phyloP scores from a whole-genome alignment of 257 asterid species.

The Ajuga chamaepitys region DNA sequence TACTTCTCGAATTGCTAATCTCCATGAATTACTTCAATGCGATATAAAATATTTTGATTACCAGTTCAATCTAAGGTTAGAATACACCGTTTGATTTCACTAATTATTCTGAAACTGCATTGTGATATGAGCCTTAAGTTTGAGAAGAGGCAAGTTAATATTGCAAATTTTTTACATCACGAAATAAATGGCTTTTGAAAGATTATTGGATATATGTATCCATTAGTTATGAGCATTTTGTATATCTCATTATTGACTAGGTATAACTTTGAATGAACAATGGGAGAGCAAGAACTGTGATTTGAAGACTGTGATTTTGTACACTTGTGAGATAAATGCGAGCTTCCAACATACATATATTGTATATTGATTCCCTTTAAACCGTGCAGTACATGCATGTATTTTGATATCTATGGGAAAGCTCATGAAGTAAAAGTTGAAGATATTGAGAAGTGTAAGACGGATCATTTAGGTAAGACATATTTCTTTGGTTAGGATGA shows the following conservation, averaged over 20 bases:
- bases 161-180: background rate
- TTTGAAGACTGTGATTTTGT: background rate
- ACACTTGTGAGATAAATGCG: background rate
- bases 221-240: background rate
- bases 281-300: background rate
- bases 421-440: slow-evolving; percentile 46
- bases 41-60: slow-evolving; percentile 34
- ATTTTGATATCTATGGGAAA: slow-evolving; percentile 48
- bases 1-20: slow-evolving; percentile 50
- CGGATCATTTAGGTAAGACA: slow-evolving; percentile 68
- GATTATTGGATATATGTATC: background rate
- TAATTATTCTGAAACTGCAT: background rate
- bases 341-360: background rate
- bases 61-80: slow-evolving; percentile 63
- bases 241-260: background rate
- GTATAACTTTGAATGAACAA: background rate
- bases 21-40: slow-evolving; percentile 53
- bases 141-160: background rate
- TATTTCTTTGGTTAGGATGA: background rate
- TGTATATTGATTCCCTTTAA: slow-evolving; percentile 10
- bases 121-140: slow-evolving; percentile 2
- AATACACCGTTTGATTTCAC: background rate
- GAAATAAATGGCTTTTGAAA: background rate
- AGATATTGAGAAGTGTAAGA: slow-evolving; percentile 53
- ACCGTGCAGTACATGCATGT: slow-evolving; percentile 59